Base-by-base conservation (phyloP, 1,139 yeast species). In the Yamadazyma spencermartinsiae region DNA sequence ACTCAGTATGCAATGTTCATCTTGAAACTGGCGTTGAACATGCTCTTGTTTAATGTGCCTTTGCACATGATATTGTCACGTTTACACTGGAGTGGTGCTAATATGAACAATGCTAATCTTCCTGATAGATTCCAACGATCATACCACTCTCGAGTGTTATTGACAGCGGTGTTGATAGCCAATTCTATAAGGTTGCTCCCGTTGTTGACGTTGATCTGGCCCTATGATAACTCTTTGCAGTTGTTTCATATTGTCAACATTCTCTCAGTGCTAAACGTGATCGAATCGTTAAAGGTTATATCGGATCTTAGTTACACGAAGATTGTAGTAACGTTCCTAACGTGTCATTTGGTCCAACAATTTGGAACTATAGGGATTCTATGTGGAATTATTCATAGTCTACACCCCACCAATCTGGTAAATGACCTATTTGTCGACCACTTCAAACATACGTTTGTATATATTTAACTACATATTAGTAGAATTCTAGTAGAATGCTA, bases 121-220 rank as follows among this genome's bases (percentile, higher is more conserved):
- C 42, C 41, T 0, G 25, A 36, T 2, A 25, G 40, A 0, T 48
- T 37, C 32, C 65, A 57, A 36, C 37, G 40, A 19, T 56, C 58
- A 1, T 71, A 66, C 47, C 48, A 51, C 20, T 45, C 51, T 2
- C 54, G 63, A 6, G 75, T 76, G 2, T 60, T 90, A 19, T 71
- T 89, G 1, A 74, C 82, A 4, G 84, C 96, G 0, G 72, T 88
- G 1, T 58, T 89, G 33, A 74, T 88, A 3, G 81, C 97, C 0
- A 80, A 87, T 32, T 79, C 88, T 1, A 81, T 92, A 29, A 86
- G 84, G 54, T 69, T 92, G 17, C 83, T 90, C 45, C 98, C 98
- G 0, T 85, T 94, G n/a, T 68, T 92, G 25, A 90, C 90, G 90
- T 70, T 92, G 27, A 90, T 94, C 26, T 92, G 99, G 99, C 92